These are phyloP conservation scores for Paxillus rubicundulus DNA, from an alignment of 768 basidiomycete species.

Conservation along the genomic window DNA sequence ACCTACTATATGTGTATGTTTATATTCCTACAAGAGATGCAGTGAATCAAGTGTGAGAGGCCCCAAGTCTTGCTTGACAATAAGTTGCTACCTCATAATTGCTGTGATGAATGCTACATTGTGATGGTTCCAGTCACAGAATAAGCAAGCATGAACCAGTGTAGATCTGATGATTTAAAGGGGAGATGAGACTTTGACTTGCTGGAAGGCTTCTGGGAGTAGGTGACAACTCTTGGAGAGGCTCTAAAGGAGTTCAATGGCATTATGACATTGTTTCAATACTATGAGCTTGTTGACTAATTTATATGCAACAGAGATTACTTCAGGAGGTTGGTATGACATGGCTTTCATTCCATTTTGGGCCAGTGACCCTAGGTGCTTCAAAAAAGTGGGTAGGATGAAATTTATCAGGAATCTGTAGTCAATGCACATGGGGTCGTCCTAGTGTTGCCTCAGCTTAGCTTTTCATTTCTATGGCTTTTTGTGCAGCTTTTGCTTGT, in stretches of 20 bases:
- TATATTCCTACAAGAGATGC: too few species aligned
- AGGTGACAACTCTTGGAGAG: constrained; percentile 46
- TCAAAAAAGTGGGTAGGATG: constrained; percentile 32
- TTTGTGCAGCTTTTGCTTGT: too few species aligned
- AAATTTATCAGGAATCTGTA: constrained; percentile 23
- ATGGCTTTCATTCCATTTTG: constrained; percentile 30
- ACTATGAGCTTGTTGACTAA: constrained; percentile 43
- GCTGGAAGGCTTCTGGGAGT: constrained; percentile 45
- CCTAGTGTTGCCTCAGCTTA: too few species aligned
- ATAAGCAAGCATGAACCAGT: constrained; percentile 49
- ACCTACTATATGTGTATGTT: too few species aligned
- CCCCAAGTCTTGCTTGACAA: constrained; percentile 23
- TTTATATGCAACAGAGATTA: constrained; percentile 41
- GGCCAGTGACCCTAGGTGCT: constrained; percentile 22
- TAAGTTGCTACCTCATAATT: constrained; percentile 24
- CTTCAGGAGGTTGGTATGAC: constrained; percentile 37
- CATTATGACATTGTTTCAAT: constrained; percentile 32
- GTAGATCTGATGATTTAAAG: constrained; percentile 45
- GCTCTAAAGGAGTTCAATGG: constrained; percentile 47
- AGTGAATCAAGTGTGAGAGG: constrained; percentile 44
- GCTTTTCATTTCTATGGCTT: too few species aligned
- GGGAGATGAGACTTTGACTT: constrained; percentile 33
- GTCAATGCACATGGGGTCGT: too few species aligned
- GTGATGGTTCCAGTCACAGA: constrained; percentile 51
- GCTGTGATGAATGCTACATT: constrained; percentile 40